Conservation (phyloP, 2,329 filamentous ascomycete species). For the Aspergillus terreus region DNA sequence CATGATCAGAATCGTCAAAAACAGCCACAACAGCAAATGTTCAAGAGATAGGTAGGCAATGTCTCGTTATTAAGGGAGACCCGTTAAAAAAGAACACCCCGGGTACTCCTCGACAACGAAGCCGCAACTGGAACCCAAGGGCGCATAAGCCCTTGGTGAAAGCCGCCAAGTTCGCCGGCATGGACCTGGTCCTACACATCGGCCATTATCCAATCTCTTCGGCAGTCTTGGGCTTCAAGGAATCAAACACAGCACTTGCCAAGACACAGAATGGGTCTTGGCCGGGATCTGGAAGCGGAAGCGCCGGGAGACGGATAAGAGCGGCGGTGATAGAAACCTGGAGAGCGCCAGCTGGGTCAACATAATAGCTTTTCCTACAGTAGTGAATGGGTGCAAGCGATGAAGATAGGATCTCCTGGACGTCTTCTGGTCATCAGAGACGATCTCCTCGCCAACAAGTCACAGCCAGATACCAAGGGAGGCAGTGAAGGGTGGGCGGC, state of each 20-base stretch:
- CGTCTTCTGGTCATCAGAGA: background rate
- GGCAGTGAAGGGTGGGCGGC: background rate
- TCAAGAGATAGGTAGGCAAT: background rate
- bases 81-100: background rate
- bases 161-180: background rate
- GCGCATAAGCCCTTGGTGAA: background rate
- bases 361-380: no score
- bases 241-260: background rate
- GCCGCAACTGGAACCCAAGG: background rate
- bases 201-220: background rate
- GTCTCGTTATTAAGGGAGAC: background rate
- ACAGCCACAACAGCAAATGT: no score
- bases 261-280: constrained; percentile 1
- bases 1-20: no score
- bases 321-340: background rate
- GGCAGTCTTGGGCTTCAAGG: background rate
- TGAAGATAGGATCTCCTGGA: background rate
- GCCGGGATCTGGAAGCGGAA: constrained; percentile 1
- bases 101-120: background rate
- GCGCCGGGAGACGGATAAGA: background rate
- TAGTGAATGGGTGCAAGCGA: no score
- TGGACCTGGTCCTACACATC: background rate
- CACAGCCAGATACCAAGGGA: background rate
- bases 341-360: no score
- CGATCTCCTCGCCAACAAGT: background rate